A percentile compares a stretch with the other conserved stretches of the same genome.
Conservation (phyloP, 1,139 yeast species). For the Yamadazyma spencermartinsiae region DNA sequence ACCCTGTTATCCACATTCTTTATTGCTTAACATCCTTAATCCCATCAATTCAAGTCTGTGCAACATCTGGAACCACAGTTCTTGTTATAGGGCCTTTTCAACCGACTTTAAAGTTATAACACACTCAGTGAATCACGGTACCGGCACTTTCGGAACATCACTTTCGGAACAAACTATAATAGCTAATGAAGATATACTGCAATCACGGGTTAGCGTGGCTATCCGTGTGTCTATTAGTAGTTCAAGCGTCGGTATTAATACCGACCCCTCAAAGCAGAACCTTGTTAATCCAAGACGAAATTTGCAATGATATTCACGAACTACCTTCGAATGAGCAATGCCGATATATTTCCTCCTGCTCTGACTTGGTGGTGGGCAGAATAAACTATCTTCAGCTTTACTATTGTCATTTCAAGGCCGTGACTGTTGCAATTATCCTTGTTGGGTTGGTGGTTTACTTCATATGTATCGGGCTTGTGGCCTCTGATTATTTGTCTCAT, state of each 20-base stretch:
- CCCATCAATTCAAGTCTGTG: too few relatives aligned
- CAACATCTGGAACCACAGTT: too few relatives aligned
- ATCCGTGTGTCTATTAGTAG: too few relatives aligned
- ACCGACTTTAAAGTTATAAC: too few relatives aligned
- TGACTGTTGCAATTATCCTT: conserved; percentile 15
- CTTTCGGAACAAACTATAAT: too few relatives aligned
- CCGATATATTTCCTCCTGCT: conserved; percentile 40
- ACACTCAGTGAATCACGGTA: too few relatives aligned
- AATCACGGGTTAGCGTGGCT: too few relatives aligned
- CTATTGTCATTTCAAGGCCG: conserved; percentile 20
- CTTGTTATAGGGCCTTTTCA: too few relatives aligned
- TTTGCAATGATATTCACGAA: conserved; percentile 2
- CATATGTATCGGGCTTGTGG: conserved; percentile 66
- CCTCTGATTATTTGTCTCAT: conserved; percentile 76
- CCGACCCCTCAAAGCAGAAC: not conserved
- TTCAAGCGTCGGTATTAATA: not conserved
- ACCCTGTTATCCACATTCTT: too few relatives aligned
- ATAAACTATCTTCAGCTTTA: conserved; percentile 38
- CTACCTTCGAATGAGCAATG: conserved; percentile 35
- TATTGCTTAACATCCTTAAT: too few relatives aligned
- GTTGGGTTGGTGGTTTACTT: conserved; percentile 45
- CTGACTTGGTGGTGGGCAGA: conserved; percentile 33
- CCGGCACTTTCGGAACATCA: too few relatives aligned
- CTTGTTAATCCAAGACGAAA: conserved; percentile 1
- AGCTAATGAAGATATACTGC: too few relatives aligned